phyloP scores from a whole-genome alignment of 1,284 basidiomycete species.

The Phellopilus nigrolimitatus region DNA sequence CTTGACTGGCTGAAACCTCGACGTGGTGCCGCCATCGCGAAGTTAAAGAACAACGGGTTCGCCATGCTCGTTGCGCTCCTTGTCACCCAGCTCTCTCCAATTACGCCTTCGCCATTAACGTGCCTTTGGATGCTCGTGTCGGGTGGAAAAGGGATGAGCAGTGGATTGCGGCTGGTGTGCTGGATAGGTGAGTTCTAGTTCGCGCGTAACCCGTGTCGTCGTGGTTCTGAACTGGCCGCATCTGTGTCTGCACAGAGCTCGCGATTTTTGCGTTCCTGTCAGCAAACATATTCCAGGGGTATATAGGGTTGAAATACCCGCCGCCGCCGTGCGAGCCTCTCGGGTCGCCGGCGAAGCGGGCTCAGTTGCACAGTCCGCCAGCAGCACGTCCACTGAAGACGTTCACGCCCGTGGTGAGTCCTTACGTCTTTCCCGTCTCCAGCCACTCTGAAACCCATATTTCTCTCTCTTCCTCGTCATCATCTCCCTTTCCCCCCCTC shows the following conservation, averaged over 20 bases:
- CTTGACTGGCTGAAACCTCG: slow-evolving; percentile 20
- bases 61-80: slow-evolving; percentile 13
- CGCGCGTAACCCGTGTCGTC: not conserved
- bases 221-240: not conserved
- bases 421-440: not conserved
- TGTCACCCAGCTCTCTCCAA: slow-evolving; percentile 14
- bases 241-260: slow-evolving; percentile 10
- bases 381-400: slow-evolving; percentile 8
- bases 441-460: not conserved
- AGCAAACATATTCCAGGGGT: slow-evolving; percentile 18
- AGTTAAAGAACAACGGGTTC: slow-evolving; percentile 19
- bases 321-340: slow-evolving; percentile 15
- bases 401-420: slow-evolving; percentile 10
- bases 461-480: not conserved
- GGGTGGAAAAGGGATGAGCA: slow-evolving; percentile 4
- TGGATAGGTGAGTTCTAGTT: slow-evolving; percentile 12
- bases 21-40: slow-evolving; percentile 16
- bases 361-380: slow-evolving; percentile 13
- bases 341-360: slow-evolving; percentile 12
- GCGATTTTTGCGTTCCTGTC: slow-evolving; percentile 11
- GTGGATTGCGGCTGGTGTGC: slow-evolving; percentile 4
- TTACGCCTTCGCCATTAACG: slow-evolving; percentile 14
- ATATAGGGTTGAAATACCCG: slow-evolving; percentile 16
- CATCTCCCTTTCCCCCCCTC: not conserved
- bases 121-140: slow-evolving; percentile 12